Conservation (phyloP, 306 rosid genomes). For the Quercus variabilis region DNA sequence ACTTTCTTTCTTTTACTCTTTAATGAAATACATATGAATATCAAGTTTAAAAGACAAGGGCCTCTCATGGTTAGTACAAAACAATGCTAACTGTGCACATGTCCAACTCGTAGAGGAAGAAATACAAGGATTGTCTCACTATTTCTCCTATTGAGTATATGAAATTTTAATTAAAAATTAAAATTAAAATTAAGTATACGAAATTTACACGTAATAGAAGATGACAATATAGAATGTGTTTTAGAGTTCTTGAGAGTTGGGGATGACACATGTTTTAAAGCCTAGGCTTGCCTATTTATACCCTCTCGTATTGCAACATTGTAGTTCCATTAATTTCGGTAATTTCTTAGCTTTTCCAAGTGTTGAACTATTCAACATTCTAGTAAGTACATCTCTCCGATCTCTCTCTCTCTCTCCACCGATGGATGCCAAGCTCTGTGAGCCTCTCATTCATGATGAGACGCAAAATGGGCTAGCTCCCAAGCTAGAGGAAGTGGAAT, state of each 20-base stretch:
- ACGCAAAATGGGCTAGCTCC: neutral
- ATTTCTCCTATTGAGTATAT: no score
- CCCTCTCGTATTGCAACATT: neutral
- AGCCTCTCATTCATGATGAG: conserved; percentile 31
- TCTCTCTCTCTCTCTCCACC: neutral
- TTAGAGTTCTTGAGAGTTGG: neutral
- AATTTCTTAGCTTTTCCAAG: neutral
- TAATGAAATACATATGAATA: no score
- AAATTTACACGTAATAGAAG: neutral
- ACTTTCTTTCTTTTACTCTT: no score
- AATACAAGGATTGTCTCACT: no score
- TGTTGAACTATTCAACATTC: neutral
- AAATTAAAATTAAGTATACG: no score
- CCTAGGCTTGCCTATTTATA: neutral
- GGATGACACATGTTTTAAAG: neutral
- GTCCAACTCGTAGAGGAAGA: no score
- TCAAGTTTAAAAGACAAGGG: no score
- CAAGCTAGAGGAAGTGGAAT: conserved; percentile 20
- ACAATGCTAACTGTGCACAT: no score
- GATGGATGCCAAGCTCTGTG: conserved; percentile 20
- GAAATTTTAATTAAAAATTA: no score
- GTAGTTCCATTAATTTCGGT: no score
- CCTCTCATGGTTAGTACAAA: no score
- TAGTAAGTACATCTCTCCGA: no score
- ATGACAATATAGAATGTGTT: neutral